Conservation (phyloP, 192 early-diverging fungal genomes). For the Dissophora ornata region DNA sequence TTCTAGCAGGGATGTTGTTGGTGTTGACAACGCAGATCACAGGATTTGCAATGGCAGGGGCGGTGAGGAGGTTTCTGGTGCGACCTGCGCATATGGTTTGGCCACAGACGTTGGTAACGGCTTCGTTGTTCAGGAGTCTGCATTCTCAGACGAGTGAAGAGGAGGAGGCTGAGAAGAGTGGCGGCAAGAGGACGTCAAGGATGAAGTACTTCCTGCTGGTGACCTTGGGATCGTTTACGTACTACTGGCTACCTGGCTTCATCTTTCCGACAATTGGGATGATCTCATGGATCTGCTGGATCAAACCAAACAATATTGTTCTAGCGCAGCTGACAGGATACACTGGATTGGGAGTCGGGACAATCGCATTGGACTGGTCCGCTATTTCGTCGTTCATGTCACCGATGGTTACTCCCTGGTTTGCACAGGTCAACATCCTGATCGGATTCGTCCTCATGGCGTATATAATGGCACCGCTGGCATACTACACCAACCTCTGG, state of each 20-base stretch:
- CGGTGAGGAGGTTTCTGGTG: slow-evolving; percentile 71
- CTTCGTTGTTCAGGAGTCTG: slow-evolving; percentile 79
- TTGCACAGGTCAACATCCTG: slow-evolving; percentile 60
- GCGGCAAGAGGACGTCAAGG: slow-evolving; percentile 40
- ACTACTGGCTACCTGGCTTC: slow-evolving; percentile 66
- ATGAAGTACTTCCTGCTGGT: slow-evolving; percentile 70
- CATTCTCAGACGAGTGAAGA: slow-evolving; percentile 57
- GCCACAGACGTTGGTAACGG: slow-evolving; percentile 60
- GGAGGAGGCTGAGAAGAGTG: not conserved
- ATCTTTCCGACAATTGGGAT: slow-evolving; percentile 58
- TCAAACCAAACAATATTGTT: slow-evolving; percentile 50
- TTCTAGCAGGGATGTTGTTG: not conserved
- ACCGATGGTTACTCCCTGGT: slow-evolving; percentile 57
- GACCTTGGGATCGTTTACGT: slow-evolving; percentile 61
- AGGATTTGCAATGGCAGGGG: slow-evolving; percentile 59
- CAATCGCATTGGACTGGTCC: slow-evolving; percentile 70
- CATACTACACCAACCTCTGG: slow-evolving; percentile 62
- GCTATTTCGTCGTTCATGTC: slow-evolving; percentile 54
- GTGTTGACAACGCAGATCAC: slow-evolving; percentile 24
- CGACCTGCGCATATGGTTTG: slow-evolving; percentile 62
- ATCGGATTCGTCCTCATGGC: slow-evolving; percentile 59
- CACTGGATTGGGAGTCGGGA: slow-evolving; percentile 61
- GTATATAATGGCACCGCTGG: slow-evolving; percentile 61
- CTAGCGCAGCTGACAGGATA: slow-evolving; percentile 56
- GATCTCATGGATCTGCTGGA: slow-evolving; percentile 64